phyloP scores from a whole-genome alignment of 768 basidiomycete genomes.

The Amyloporia xantha region DNA sequence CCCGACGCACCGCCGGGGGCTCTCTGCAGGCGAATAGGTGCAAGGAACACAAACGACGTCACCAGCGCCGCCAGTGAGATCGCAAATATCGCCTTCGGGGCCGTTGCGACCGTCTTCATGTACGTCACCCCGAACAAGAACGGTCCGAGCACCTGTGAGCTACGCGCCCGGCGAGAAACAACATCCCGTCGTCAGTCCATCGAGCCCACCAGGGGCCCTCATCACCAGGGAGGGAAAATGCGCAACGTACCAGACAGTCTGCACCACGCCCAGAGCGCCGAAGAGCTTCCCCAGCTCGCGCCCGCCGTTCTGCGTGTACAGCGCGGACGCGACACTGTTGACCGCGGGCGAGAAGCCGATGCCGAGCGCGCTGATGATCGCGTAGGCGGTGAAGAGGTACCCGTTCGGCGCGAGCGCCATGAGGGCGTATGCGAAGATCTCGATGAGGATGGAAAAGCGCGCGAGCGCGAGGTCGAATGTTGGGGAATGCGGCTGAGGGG shows the following conservation, averaged over 20 bases:
- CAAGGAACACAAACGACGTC: constrained; percentile 39
- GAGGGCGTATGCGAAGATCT: constrained; percentile 42
- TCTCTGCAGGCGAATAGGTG: constrained; percentile 42
- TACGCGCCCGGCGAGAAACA: too few species aligned
- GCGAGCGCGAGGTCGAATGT: constrained; percentile 65
- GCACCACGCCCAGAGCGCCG: constrained; percentile 71
- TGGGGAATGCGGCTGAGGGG: constrained; percentile 30
- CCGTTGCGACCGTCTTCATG: constrained; percentile 59
- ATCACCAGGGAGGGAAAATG: background rate
- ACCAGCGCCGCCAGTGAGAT: constrained; percentile 37
- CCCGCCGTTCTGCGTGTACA: constrained; percentile 50
- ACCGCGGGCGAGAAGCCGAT: constrained; percentile 58
- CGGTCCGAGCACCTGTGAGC: constrained; percentile 65
- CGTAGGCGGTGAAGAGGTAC: constrained; percentile 43
- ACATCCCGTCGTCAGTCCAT: background rate
- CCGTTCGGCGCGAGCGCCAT: constrained; percentile 39
- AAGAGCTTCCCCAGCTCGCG: constrained; percentile 70
- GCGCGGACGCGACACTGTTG: constrained; percentile 65
- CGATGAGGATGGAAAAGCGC: constrained; percentile 53
- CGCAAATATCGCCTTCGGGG: constrained; percentile 66
- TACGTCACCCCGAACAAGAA: constrained; percentile 68
- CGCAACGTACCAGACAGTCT: constrained; percentile 50
- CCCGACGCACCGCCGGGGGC: background rate
- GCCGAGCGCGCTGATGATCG: constrained; percentile 49
- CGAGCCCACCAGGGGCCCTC: background rate